Evolutionary conservation across 108 stramenopile species (phyloP).

Genomic region (Mediolabrus comicus): DNA sequence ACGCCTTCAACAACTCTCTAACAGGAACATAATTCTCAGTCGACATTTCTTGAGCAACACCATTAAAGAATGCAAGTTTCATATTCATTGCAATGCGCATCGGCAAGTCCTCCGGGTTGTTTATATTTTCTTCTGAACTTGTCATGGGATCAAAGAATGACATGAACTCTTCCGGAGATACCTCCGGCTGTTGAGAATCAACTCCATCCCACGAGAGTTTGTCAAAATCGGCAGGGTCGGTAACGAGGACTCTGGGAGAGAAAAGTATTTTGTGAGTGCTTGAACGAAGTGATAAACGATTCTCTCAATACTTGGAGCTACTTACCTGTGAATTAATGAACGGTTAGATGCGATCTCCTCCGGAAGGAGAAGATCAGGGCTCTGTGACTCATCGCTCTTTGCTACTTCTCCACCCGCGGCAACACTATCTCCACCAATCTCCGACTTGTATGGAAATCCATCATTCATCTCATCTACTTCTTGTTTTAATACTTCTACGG

Average conservation of each 20-base stretch:
- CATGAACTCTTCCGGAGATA: slow-evolving; percentile 33
- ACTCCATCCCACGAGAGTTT: slow-evolving; percentile 42
- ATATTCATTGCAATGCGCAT: slow-evolving; percentile 27
- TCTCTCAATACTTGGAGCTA: too few species aligned
- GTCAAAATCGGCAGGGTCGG: slow-evolving; percentile 39
- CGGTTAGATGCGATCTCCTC: slow-evolving; percentile 11
- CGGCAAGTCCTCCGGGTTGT: background rate
- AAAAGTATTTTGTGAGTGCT: slow-evolving; percentile 2
- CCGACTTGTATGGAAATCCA: background rate
- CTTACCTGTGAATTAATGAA: background rate
- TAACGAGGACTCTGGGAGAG: slow-evolving; percentile 42
- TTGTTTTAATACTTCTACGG: slow-evolving; percentile 11
- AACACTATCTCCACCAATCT: background rate
- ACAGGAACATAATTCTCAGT: slow-evolving; percentile 30
- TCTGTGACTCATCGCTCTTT: background rate
- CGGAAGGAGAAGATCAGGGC: slow-evolving; percentile 1
- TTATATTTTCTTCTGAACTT: background rate
- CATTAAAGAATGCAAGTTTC: slow-evolving; percentile 47
- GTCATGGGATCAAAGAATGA: background rate
- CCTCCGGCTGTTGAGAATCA: background rate
- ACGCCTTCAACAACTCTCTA: slow-evolving; percentile 32
- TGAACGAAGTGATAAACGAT: too few species aligned
- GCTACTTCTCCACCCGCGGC: background rate
- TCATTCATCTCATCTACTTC: slow-evolving; percentile 35
- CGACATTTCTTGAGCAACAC: slow-evolving; percentile 16